Evolutionary conservation across 192 early-diverging fungal genomes (phyloP).

Genomic region (Fimicolochytrium jonesii): DNA sequence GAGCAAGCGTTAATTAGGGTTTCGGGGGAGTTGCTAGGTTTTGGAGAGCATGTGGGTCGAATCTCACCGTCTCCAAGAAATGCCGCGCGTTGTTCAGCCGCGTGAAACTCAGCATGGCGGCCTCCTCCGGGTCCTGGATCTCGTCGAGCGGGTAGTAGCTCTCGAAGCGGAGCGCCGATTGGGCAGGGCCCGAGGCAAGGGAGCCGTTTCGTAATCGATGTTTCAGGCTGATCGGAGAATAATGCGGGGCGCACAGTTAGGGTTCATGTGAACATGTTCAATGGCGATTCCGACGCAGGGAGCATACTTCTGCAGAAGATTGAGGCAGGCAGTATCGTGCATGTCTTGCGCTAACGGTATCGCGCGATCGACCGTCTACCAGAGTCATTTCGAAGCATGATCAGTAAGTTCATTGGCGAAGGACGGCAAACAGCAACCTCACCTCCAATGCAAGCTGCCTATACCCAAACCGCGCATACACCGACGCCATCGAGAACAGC

Average conservation of each 20-base stretch:
- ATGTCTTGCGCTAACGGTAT: background rate
- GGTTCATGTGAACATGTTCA: background rate
- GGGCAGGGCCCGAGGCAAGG: background rate
- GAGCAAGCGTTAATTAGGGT: background rate
- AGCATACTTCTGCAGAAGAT: background rate
- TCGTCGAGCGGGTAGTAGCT: background rate
- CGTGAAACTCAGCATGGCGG: background rate
- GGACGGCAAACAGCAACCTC: background rate
- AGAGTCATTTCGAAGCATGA: too few species aligned
- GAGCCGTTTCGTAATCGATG: background rate
- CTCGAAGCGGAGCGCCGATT: background rate
- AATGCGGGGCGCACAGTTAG: background rate
- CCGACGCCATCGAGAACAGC: background rate
- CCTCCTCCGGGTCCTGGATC: background rate
- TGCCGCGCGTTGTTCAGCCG: background rate
- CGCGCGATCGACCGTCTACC: background rate
- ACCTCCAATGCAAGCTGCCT: background rate
- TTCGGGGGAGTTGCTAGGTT: background rate
- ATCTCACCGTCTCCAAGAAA: background rate
- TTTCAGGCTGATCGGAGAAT: background rate
- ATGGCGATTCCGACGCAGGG: background rate
- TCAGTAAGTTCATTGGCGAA: background rate
- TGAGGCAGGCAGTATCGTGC: background rate
- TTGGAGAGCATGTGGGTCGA: background rate
- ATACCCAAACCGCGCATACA: constrained; percentile 4